These are phyloP conservation scores for Apiotrichum montevideense DNA, from an alignment of 1,284 basidiomycete species.

Conservation along the genomic window DNA sequence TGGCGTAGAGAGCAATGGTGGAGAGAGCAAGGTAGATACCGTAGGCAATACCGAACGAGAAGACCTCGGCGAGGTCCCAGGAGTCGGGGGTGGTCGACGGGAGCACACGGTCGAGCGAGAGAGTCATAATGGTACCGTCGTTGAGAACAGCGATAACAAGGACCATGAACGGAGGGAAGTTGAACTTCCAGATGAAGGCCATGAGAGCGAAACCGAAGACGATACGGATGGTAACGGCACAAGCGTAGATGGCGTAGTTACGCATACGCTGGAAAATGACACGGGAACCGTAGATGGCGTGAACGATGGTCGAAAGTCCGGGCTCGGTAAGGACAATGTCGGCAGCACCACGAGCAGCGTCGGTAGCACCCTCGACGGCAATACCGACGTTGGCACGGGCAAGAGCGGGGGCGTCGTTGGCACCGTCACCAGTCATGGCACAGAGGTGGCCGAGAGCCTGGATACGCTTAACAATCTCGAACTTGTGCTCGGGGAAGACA, in stretches of 20 bases:
- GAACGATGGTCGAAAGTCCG: conserved; percentile 92
- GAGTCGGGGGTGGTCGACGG: conserved; percentile 86
- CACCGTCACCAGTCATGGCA: conserved; percentile 95
- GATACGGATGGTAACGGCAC: conserved; percentile 95
- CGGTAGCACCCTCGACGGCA: conserved; percentile 92
- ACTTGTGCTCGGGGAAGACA: conserved; percentile 97
- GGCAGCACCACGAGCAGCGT: conserved; percentile 89
- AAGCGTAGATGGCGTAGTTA: conserved; percentile 93
- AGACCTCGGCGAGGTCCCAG: conserved; percentile 95
- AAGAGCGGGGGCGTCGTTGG: conserved; percentile 89
- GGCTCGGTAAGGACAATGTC: conserved; percentile 93
- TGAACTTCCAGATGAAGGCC: conserved; percentile 90
- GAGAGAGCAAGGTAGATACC: conserved; percentile 87
- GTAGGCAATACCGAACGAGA: conserved; percentile 89
- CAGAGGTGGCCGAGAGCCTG: conserved; percentile 83
- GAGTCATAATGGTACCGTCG: conserved; percentile 98
- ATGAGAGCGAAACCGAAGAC: conserved; percentile 95
- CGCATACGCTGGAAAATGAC: conserved; percentile 97
- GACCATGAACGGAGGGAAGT: conserved; percentile 99
- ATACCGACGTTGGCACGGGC: conserved; percentile 95
- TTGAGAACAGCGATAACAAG: conserved; percentile 95
- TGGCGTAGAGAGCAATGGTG: conserved; percentile 73
- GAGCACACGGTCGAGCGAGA: conserved; percentile 92
- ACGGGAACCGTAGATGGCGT: conserved; percentile 91
- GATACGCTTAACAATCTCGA: conserved; percentile 84